Evolutionary conservation across 169 alveolate genomes (phyloP), one percentile per base, ranked within the genome.

Genomic region (Besnoitia besnoiti): DNA sequence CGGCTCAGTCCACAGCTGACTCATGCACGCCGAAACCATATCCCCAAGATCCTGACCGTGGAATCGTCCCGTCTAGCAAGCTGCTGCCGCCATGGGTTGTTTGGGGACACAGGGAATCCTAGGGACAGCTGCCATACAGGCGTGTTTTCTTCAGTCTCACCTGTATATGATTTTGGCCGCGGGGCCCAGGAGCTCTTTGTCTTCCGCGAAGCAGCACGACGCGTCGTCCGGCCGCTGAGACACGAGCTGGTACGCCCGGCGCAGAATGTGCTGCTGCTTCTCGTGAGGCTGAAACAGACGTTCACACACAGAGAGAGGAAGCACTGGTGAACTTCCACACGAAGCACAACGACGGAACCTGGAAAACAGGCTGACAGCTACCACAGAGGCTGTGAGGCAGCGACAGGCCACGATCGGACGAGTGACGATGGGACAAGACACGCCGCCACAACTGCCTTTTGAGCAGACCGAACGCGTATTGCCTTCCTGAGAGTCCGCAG

Each of bases 171-270:
- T 95, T 90, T 96, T 96, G 94, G 91, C 92, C 49, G 93, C 96
- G 3, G 95, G 89, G 49, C 95, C 93, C 24, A 96, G 62, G 42
- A 91, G 47, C 33, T 92, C 96, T 39, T 94, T 94, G 91, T 94
- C 96, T 76, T 97, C 98, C 80, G 95, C 97, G 94, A 97, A 95
- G 82, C 98, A 97, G 94, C 97, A 96, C 67, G 97, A 96, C 82
- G 89, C 89, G 55, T 93, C 96, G 67, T 95, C 96, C 12, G 94
- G 93, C 42, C 98, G 94, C 73, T 90, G 94, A 82, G 94, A 88
- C 76, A 97, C 96, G 85, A 95, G 89, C 40, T 95, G 96, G 80
- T 93, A 94, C 14, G 97, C 75, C 77, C 93, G 94, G 47, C 91
- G 91, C 85, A 96, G 92, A 40, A 97, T 90, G 89, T 95, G 96